These are phyloP conservation scores for Phytophthora crassamura DNA, from an alignment of 352 stramenopile species.

Conservation along the genomic window DNA sequence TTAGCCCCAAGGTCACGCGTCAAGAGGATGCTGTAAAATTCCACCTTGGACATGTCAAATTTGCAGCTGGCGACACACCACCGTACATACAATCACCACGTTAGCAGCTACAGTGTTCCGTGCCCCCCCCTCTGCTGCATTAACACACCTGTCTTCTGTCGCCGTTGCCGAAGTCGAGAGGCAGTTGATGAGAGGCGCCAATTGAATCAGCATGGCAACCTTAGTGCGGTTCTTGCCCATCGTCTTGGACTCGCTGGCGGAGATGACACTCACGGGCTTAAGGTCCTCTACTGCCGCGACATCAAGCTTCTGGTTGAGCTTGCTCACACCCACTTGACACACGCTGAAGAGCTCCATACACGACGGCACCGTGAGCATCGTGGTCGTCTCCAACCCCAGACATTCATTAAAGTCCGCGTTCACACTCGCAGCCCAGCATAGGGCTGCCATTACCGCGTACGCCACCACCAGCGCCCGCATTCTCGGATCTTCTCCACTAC, in stretches of 20 bases:
- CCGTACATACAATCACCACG: background rate
- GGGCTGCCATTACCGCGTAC: background rate
- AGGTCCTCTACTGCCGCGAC: slow-evolving; percentile 23
- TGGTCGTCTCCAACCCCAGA: slow-evolving; percentile 57
- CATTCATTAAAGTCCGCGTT: slow-evolving; percentile 58
- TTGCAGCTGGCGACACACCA: slow-evolving; percentile 43
- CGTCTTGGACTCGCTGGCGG: slow-evolving; percentile 60
- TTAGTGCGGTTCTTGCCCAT: slow-evolving; percentile 46
- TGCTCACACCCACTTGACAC: slow-evolving; percentile 49
- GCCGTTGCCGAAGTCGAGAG: slow-evolving; percentile 8
- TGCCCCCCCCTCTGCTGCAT: too few species aligned
- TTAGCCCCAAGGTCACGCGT: slow-evolving; percentile 32
- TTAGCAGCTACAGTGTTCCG: background rate
- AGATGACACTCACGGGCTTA: slow-evolving; percentile 67
- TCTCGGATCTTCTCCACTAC: slow-evolving; percentile 13
- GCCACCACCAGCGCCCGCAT: slow-evolving; percentile 18
- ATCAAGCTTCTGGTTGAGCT: slow-evolving; percentile 63
- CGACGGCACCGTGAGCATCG: slow-evolving; percentile 33
- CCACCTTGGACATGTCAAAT: slow-evolving; percentile 66
- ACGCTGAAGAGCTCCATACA: slow-evolving; percentile 57
- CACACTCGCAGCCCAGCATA: slow-evolving; percentile 13
- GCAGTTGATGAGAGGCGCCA: slow-evolving; percentile 54
- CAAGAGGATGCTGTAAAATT: slow-evolving; percentile 75
- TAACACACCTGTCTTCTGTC: slow-evolving; percentile 20
- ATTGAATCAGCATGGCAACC: slow-evolving; percentile 62